Base-by-base conservation (phyloP, 164 flowering plant species). In the Protea cynaroides region DNA sequence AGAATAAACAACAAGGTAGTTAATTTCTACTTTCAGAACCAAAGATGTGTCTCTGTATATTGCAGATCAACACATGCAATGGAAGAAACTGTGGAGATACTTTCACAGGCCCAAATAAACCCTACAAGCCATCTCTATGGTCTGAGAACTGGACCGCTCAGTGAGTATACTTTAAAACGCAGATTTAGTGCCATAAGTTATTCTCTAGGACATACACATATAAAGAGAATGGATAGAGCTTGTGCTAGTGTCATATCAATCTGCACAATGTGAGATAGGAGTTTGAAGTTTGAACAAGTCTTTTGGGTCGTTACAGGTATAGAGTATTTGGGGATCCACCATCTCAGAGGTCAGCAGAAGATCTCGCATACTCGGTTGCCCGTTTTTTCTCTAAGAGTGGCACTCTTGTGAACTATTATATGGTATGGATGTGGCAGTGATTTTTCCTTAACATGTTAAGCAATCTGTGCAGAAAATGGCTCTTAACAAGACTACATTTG, bases 81-180 rank as follows among this genome's bases (percentile, higher is more conserved):
- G 98, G 98, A 57, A 84, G 98, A 73, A 82, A 88, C 62, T 95
- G 99, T 66, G 99, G 89, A 47, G 97, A 95, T 64, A 90, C 97
- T 1, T 92, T 87, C 66, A 71, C 71, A 15, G 99, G 99, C 4
- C 97, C 97, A 23, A 92, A 95, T 59, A 74, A 43, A 19, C 89
- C 91, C 15, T 23, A 78, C 75, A 95, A 95, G 72, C 98, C 98
- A 25, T 34, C 77, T 29, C 53, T 94, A 1, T 91, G 97, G 97
- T 87, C 97, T 21, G 98, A 94, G 76, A 94, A 91, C 71, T 94
- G 97, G 97, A 94, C 97, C 57, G 92, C 93, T 65, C 96, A 86
- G 97, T 90, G 63, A 78, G 96, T 68, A 56, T 25, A 14, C 18
- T 0, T 23, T 14, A 5, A 46, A 15, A 3, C 18, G 15, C 15